These are phyloP conservation scores for Claviceps spartinae DNA, from an alignment of 2,329 filamentous ascomycete species.

Conservation along the genomic window DNA sequence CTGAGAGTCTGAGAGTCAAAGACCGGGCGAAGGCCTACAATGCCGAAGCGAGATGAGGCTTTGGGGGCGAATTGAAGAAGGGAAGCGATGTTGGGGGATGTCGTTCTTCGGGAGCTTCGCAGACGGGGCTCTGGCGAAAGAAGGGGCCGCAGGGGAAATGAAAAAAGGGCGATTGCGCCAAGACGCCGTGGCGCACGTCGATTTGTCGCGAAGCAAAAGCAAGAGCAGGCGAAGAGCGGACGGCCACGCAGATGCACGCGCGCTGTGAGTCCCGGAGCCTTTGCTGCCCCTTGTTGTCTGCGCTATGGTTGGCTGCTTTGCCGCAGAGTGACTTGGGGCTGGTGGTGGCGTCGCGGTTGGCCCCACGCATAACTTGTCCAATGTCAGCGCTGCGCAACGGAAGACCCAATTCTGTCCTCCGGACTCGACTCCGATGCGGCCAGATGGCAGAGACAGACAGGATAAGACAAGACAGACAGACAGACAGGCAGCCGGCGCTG, in stretches of 20 bases:
- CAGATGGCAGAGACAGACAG: too few relatives aligned
- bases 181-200: background rate
- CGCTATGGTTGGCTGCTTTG: background rate
- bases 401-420: background rate
- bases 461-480: too few relatives aligned
- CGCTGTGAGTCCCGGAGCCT: background rate
- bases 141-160: background rate
- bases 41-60: background rate
- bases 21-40: background rate
- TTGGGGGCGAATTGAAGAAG: background rate
- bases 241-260: background rate
- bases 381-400: background rate
- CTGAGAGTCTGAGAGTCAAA: background rate
- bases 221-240: background rate
- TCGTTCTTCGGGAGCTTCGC: background rate
- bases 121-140: background rate
- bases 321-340: slow-evolving; percentile 1
- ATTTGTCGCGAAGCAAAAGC: background rate
- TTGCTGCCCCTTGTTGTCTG: background rate
- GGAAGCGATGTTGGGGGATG: background rate
- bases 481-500: too few relatives aligned
- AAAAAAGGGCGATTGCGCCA: background rate
- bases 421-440: background rate
- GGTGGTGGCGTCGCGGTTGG: background rate
- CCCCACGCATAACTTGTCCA: background rate